Evolutionary conservation across 352 stramenopile species (phyloP).

Genomic region (Pythium graminicola): DNA sequence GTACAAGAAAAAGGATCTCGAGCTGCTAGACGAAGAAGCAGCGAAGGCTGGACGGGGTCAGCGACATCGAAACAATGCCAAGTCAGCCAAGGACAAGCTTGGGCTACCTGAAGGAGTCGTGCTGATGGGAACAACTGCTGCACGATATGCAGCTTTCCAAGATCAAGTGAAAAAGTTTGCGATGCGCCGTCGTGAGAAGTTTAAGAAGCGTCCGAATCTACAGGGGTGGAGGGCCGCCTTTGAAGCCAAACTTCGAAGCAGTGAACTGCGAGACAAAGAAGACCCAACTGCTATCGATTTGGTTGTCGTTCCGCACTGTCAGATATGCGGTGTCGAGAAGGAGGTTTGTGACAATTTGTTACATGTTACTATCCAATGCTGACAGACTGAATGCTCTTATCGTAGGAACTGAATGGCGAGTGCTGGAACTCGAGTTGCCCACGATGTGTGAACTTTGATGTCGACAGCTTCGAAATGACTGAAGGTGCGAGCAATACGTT

Average conservation of each 20-base stretch:
- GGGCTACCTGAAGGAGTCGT: slow-evolving; percentile 62
- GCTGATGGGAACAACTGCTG: slow-evolving; percentile 75
- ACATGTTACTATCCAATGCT: background rate
- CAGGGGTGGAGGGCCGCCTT: slow-evolving; percentile 68
- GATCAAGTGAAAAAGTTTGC: slow-evolving; percentile 82
- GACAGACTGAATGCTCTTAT: background rate
- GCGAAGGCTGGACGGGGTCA: slow-evolving; percentile 45
- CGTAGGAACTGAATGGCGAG: slow-evolving; percentile 46
- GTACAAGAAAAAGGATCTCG: slow-evolving; percentile 86
- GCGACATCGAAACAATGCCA: slow-evolving; percentile 62
- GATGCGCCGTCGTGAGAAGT: slow-evolving; percentile 70
- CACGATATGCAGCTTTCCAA: slow-evolving; percentile 76
- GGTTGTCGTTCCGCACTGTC: slow-evolving; percentile 60
- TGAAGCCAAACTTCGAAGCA: slow-evolving; percentile 56
- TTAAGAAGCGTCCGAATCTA: slow-evolving; percentile 83
- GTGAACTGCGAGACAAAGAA: slow-evolving; percentile 44
- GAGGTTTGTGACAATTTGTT: slow-evolving; percentile 32
- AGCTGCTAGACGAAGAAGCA: slow-evolving; percentile 57
- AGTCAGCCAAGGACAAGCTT: slow-evolving; percentile 60
- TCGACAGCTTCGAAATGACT: slow-evolving; percentile 40
- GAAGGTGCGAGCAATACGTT: slow-evolving; percentile 15
- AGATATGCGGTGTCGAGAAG: slow-evolving; percentile 81
- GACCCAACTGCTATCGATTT: slow-evolving; percentile 58
- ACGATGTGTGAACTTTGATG: slow-evolving; percentile 58
- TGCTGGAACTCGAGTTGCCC: slow-evolving; percentile 80